phyloP scores from a whole-genome alignment of 1,284 basidiomycete genomes.

The Leucoagaricus sp. region DNA sequence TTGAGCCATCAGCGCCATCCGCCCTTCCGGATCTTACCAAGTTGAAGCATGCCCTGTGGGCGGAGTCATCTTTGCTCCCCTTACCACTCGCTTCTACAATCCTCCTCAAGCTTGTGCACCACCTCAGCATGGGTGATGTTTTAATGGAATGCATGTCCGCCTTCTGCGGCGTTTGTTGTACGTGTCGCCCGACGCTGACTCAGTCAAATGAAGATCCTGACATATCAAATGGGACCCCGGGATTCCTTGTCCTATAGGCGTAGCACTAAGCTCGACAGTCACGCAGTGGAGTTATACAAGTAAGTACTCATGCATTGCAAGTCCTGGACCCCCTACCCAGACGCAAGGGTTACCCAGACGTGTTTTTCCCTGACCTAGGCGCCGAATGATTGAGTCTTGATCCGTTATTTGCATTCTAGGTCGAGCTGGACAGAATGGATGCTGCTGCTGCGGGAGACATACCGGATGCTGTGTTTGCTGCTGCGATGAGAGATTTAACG shows the following conservation, averaged over 20 bases:
- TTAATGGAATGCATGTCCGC: conserved; percentile 5
- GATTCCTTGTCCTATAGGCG: conserved; percentile 22
- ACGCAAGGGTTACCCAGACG: not conserved
- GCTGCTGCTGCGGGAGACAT: conserved; percentile 26
- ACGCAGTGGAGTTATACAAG: conserved; percentile 32
- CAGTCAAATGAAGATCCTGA: not conserved
- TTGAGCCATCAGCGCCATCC: too few species aligned
- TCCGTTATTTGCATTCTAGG: conserved; percentile 13
- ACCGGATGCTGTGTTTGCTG: conserved; percentile 45
- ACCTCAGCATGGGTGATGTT: conserved; percentile 1
- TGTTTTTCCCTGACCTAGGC: not conserved
- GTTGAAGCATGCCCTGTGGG: too few species aligned
- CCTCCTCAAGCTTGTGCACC: not conserved
- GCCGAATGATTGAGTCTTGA: not conserved
- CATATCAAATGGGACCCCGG: not conserved
- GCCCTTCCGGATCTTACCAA: too few species aligned
- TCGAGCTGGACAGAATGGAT: conserved; percentile 29
- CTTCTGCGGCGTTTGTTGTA: conserved; percentile 8
- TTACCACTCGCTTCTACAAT: not conserved
- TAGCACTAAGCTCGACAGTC: conserved; percentile 27
- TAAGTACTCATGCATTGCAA: conserved; percentile 19
- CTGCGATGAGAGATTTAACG: conserved; percentile 40
- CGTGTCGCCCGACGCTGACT: not conserved
- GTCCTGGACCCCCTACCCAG: not conserved
- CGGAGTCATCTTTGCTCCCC: not conserved